Base-by-base conservation (phyloP, 2,329 filamentous ascomycete genomes). In the Neonectria coccinea region DNA sequence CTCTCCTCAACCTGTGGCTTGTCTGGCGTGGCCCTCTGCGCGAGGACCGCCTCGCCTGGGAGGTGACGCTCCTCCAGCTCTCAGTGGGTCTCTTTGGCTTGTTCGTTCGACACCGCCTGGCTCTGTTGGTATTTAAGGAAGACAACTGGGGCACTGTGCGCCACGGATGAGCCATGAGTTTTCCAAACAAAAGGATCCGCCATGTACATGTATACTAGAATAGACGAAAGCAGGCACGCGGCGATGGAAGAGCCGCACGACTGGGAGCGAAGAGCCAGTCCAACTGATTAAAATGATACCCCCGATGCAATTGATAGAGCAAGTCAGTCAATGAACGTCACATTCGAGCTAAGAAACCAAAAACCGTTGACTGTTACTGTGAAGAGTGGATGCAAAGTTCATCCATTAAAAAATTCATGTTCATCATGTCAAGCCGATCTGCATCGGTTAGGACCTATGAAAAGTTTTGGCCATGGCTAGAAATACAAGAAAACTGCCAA, bases 1-100 rank as follows among this genome's bases (percentile, higher is more conserved):
- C 96, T 9, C 87, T 99, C 52, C 84, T 99, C 70, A 99, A 99
- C 77, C 85, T 99, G 60, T 99, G 95, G 95, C 84, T 99, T 67
- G 92, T 98, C 56, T 97, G 94, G 92, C 91, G 94, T 77, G 96
- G 96, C 0, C 94, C 96, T 3, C 87, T 97, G 84, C 88, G 92
- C 67, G 96, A 99, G 78, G 92, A 97, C 79, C 86, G 88, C 50
- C 84, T 99, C 58, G 92, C 93, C 27, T 83, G 89, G 75, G 93
- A 96, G 77, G 85, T 99, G 65, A 86, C 96, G 50, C 81, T 81
- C n/a, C 86, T 97, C 79, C 96, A 99, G 83, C 82, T 88, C 16
- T 79, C 85, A 5, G 87, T 92, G 67, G 96, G 96, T 8, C 78
- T 97, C n/a, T 81, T 93, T 45, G 96, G 94, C 20, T 81, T 99